Evolutionary conservation across 495 filamentous ascomycete species (phyloP), one percentile per base, ranked within the genome.

Genomic region (Hyaloscypha finlandica): DNA sequence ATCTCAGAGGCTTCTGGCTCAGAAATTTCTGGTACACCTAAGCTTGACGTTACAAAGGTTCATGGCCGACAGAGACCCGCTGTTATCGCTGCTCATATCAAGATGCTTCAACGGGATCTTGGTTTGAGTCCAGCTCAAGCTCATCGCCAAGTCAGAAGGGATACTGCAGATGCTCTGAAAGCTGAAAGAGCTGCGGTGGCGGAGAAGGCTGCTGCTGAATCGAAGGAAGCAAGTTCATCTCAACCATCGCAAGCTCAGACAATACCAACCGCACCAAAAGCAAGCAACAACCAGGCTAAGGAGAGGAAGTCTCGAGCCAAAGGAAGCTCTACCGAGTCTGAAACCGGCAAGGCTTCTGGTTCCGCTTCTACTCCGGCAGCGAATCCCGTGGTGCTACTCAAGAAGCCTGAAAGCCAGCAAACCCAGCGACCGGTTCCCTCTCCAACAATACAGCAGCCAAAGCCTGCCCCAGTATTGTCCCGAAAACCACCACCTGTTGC

Each of bases 51-150:
- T 31, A 31, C 39, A 6, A 75, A 71, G 59, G 72, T 76, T 35
- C 58, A 73, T 59, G 84, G 86, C 64, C 82, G 86, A 32, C 87
- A 89, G 70, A 85, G 92, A 66, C 91, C 90, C 9, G 91, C 86
- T 68, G 68, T 66, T 53, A 89, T 86, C 42, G 85, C 88, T 33
- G 89, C 85, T 30, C 93, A 92, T 6, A 92, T 92, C 20, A 88
- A 89, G 55, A 97, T 98, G 66, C 77, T 98, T 29, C 93, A 97
- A 71, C 88, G 94, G 19, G 95, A 98, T 76, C 81, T 97, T 20
- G 95, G 94, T 20, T 83, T 98, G n/a, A 86, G 86, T 54, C 84
- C 86, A 6, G 84, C 85, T 61, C 85, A 81, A 57, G 82, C 83
- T 11, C 83, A 85, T 70, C 76, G 84, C 30, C 81, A 80, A 71